Evolutionary conservation across 2,329 filamentous ascomycete genomes (phyloP).

Genomic region (Chaetomiaceae sp.): DNA sequence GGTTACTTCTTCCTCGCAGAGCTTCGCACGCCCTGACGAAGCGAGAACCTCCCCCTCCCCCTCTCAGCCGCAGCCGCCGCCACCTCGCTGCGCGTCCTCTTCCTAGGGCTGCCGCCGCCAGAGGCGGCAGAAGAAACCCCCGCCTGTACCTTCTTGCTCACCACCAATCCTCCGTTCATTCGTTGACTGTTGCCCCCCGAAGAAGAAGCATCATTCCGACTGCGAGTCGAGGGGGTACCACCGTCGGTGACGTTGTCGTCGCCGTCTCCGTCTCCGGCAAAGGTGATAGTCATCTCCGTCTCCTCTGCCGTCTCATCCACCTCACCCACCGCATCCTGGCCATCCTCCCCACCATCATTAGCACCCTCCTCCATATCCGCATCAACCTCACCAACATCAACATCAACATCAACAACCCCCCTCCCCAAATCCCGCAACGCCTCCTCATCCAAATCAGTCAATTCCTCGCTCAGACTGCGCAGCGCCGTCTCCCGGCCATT

Average conservation of each 20-base stretch:
- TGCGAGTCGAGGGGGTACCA: too few species aligned
- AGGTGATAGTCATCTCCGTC: not conserved
- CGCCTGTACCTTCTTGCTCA: not conserved
- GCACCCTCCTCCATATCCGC: slow-evolving; percentile 7
- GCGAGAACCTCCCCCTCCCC: slow-evolving; percentile 2
- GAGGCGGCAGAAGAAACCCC: not conserved
- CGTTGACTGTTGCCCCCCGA: not conserved
- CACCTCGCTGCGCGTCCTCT: slow-evolving; percentile 9
- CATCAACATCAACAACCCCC: slow-evolving; percentile 47
- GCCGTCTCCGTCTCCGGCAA: not conserved
- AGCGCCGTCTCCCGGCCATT: slow-evolving; percentile 37
- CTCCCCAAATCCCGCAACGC: slow-evolving; percentile 66
- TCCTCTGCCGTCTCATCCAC: not conserved
- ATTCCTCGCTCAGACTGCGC: slow-evolving; percentile 71
- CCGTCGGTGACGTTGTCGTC: not conserved
- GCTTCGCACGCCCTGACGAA: slow-evolving; percentile 32
- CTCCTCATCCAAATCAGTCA: slow-evolving; percentile 90
- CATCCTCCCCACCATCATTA: not conserved
- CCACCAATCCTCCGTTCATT: not conserved
- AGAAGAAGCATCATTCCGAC: not conserved
- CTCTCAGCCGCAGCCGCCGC: slow-evolving; percentile 5
- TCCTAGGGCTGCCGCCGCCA: slow-evolving; percentile 2
- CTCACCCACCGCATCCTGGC: not conserved
- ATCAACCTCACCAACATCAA: too few species aligned
- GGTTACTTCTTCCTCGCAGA: slow-evolving; percentile 30